A percentile compares a stretch with the other conserved stretches of the same genome.
phyloP scores from a whole-genome alignment of 768 basidiomycete genomes.

The Pleurotus sapidus region DNA sequence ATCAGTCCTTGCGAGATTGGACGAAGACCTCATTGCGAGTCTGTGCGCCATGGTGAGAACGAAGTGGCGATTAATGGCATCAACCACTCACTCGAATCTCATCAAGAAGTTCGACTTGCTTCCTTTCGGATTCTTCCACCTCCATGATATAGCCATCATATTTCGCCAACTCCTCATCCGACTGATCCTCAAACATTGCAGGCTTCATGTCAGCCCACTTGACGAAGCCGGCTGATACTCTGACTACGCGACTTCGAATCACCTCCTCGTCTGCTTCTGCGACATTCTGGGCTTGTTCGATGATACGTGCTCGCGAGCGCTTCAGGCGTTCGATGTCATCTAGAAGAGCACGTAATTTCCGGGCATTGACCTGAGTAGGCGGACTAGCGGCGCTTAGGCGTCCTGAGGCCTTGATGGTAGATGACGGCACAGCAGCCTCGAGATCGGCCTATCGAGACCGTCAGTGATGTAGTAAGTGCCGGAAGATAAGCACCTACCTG shows the following conservation, averaged over 20 bases:
- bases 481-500: constrained; percentile 43
- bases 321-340: constrained; percentile 79
- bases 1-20: constrained; percentile 74
- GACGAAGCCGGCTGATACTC: constrained; percentile 63
- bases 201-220: constrained; percentile 70
- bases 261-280: constrained; percentile 60
- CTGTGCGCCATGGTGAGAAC: constrained; percentile 13
- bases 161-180: constrained; percentile 76
- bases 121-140: constrained; percentile 46
- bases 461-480: background rate
- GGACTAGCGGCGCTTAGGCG: constrained; percentile 34
- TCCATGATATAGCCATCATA: constrained; percentile 75
- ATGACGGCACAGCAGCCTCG: constrained; percentile 67
- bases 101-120: constrained; percentile 64
- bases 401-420: constrained; percentile 35
- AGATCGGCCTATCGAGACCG: constrained; percentile 49
- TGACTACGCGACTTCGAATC: constrained; percentile 64
- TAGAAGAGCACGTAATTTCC: constrained; percentile 67
- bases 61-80: constrained; percentile 12
- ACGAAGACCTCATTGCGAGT: constrained; percentile 74
- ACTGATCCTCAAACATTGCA: constrained; percentile 84
- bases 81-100: constrained; percentile 53
- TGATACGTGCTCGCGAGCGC: constrained; percentile 55
- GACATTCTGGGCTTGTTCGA: constrained; percentile 60
- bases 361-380: constrained; percentile 61